These are phyloP conservation scores for Pestalotiopsis fici DNA, from an alignment of 2,329 filamentous ascomycete genomes.

Conservation along the genomic window DNA sequence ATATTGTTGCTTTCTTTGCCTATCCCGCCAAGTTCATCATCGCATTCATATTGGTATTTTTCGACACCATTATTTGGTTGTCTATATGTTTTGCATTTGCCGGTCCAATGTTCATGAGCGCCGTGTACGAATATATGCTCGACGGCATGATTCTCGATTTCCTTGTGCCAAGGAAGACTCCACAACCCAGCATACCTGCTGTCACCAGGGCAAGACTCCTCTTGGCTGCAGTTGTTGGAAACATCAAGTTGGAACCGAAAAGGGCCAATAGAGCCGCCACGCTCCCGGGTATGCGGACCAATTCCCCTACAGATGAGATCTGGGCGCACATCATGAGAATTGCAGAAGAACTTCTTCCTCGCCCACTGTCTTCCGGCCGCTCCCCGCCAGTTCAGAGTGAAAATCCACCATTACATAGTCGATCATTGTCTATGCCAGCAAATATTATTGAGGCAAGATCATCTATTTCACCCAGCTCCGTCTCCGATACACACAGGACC, in stretches of 20 bases:
- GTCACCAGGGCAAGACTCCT: conserved; percentile 26
- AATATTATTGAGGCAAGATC: not conserved
- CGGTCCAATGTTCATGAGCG: conserved; percentile 14
- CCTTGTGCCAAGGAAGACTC: conserved; percentile 17
- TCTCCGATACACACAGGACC: not conserved
- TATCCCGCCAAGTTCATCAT: conserved; percentile 25
- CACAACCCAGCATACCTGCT: conserved; percentile 10
- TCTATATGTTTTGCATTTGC: conserved; percentile 10
- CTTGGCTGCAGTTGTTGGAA: conserved; percentile 29
- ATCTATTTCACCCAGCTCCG: not conserved
- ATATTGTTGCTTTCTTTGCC: conserved; percentile 24
- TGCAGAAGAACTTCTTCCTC: conserved; percentile 23
- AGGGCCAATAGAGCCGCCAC: not conserved
- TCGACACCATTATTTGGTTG: conserved; percentile 8
- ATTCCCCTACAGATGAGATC: not conserved
- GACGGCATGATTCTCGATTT: conserved; percentile 30
- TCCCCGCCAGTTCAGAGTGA: not conserved
- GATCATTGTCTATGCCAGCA: not conserved
- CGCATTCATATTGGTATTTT: not conserved
- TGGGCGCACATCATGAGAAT: not conserved
- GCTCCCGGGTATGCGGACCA: not conserved
- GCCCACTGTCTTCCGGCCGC: conserved; percentile 23
- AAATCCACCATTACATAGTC: not conserved
- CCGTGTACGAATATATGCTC: conserved; percentile 29
- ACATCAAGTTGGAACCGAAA: conserved; percentile 23